Conservation (phyloP, 148 eudicot species). For the Selenicereus undatus region DNA sequence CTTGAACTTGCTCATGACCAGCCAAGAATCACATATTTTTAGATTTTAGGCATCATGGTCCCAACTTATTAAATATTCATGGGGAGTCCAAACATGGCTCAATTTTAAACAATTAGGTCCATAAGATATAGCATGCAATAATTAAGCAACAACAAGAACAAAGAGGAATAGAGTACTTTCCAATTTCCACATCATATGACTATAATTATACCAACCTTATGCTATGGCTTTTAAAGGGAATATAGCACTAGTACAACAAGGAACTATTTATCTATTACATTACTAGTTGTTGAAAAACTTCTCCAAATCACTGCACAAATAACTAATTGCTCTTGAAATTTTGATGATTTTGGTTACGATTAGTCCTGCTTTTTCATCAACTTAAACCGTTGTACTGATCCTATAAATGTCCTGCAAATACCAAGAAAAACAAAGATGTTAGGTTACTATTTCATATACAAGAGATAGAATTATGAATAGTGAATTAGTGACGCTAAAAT, state of each 20-base stretch:
- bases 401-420: slow-evolving; percentile 42
- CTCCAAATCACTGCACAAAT: slow-evolving; percentile 12
- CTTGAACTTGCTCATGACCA: not conserved
- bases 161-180: not conserved
- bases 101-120: not conserved
- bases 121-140: not conserved
- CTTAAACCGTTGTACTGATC: slow-evolving; percentile 46
- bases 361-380: slow-evolving; percentile 29
- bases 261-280: slow-evolving; percentile 5
- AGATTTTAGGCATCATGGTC: not conserved
- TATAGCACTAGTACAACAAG: not conserved
- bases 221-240: too few species aligned
- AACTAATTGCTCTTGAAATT: not conserved
- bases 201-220: not conserved
- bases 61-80: not conserved
- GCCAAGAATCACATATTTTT: not conserved
- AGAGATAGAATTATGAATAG: too few species aligned
- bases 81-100: not conserved
- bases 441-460: too few species aligned
- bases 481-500: too few species aligned
- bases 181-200: not conserved
- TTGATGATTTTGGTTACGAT: not conserved
- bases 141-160: not conserved
- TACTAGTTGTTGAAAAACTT: not conserved
- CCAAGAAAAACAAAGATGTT: not conserved